These are phyloP conservation scores for Aspergillus fumigatus DNA, from an alignment of 2,329 filamentous ascomycete genomes.

Conservation along the genomic window DNA sequence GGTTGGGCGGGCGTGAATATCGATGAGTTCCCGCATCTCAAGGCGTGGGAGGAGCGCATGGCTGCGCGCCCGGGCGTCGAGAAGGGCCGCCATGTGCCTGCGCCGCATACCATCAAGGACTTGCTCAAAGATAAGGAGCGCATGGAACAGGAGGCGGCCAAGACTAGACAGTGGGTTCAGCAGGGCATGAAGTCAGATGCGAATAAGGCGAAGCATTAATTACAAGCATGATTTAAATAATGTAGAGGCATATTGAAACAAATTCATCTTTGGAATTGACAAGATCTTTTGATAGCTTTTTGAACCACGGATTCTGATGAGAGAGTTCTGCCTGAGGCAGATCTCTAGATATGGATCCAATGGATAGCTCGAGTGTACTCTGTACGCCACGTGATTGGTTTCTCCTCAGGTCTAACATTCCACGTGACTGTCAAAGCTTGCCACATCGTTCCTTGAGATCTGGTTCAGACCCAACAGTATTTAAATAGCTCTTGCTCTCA, in stretches of 20 bases:
- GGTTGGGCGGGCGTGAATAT: conserved; percentile 63
- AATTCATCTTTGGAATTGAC: neutral
- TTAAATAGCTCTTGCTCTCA: neutral
- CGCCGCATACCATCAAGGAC: conserved; percentile 58
- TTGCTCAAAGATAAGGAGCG: conserved; percentile 53
- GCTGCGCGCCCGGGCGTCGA: conserved; percentile 66
- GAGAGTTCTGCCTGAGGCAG: neutral
- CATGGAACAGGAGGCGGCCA: conserved; percentile 54
- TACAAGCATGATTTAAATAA: neutral
- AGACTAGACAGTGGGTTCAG: conserved; percentile 61
- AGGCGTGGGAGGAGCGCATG: conserved; percentile 72
- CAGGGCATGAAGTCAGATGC: conserved; percentile 64
- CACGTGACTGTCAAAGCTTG: conserved; percentile 12
- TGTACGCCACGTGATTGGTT: neutral
- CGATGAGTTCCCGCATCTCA: conserved; percentile 68
- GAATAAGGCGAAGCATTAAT: conserved; percentile 37
- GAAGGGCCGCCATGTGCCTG: conserved; percentile 70
- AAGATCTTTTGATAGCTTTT: neutral
- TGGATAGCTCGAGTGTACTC: neutral
- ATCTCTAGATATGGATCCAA: neutral
- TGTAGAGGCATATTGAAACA: neutral
- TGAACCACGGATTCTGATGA: neutral
- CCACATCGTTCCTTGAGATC: conserved; percentile 5
- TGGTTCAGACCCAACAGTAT: neutral
- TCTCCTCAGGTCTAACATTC: neutral